Evolutionary conservation across 495 filamentous ascomycete genomes (phyloP), one percentile per base, ranked within the genome.

Genomic region (Talaromyces stipitatus): DNA sequence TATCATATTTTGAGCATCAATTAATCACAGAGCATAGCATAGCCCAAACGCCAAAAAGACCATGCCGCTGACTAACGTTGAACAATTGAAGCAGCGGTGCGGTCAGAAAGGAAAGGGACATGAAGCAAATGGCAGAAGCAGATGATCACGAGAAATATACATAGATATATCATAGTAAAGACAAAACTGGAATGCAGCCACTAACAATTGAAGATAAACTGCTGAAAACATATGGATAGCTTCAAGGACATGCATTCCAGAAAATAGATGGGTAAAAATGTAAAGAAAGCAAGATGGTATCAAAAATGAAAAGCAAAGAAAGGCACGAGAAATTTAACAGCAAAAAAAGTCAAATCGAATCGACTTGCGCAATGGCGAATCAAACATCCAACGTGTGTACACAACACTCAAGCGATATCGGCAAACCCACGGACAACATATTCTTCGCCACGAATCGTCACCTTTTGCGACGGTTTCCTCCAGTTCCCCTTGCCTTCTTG

Each of bases 381-480:
- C 9, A 5, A 36, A 36, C 36, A 41, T 2, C 28, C 28, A 29
- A n/a, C 33, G 33, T 38, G 7, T 32, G 18, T 16, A 18, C 5
- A 16, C 36, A n/a, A 20, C 2, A 14, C 20, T 54, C 51, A 54
- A 33, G 51, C n/a, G 2, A 55, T 46, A 11, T 55, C 54, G n/a
- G 54, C 69, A 56, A 68, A 72, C 36, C 66, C 66, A n/a, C 70
- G 68, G 46, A 76, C 65, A 33, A 66, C 63, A 54, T 68, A 76
- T 20, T 54, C 33, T 29, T 61, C 50, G 12, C 71, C 71, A 2
- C 58, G 22, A 7, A 74, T 47, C 3, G 59, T 12, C 12, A 71
- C 61, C 14, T 60, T 71, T 33, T 63, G 60, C 8, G 61, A 69
- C 3, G 64, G 61, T 16, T 59, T 54, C 36, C 51, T 50, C 58